Percentiles rank a stretch among this genome's conserved stretches.
These are phyloP conservation scores for Globisporangium paroecandrum DNA, from an alignment of 352 stramenopile genomes.

Conservation along the genomic window DNA sequence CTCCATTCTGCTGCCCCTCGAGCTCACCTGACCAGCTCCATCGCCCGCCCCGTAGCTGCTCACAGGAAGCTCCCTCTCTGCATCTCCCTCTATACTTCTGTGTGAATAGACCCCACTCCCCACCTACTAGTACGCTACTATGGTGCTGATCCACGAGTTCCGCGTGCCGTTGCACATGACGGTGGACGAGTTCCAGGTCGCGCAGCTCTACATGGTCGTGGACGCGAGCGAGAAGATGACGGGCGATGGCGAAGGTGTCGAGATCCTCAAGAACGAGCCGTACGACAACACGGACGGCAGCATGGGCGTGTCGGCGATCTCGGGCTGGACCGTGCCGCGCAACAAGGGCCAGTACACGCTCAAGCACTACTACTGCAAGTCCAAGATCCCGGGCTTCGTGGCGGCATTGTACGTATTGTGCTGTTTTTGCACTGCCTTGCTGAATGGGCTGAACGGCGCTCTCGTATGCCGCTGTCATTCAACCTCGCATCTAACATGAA, in stretches of 20 bases:
- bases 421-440: background rate
- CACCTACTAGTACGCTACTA: constrained; percentile 7
- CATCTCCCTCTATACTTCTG: background rate
- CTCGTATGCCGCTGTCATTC: background rate
- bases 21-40: background rate
- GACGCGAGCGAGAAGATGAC: constrained; percentile 84
- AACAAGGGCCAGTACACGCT: constrained; percentile 86
- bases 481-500: background rate
- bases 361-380: constrained; percentile 89
- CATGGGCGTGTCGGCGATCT: constrained; percentile 74
- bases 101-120: background rate
- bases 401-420: constrained; percentile 60
- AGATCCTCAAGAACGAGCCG: constrained; percentile 85
- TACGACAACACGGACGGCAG: constrained; percentile 76
- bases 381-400: constrained; percentile 77
- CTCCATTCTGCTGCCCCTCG: background rate
- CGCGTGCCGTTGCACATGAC: constrained; percentile 85
- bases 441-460: background rate
- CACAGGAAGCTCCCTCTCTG: background rate
- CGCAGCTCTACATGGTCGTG: constrained; percentile 86
- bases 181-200: constrained; percentile 83
- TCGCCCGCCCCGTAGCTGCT: background rate
- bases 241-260: constrained; percentile 78
- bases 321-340: constrained; percentile 60
- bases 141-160: constrained; percentile 87